Percentiles rank a stretch among this genome's conserved stretches.
Evolutionary conservation across 805 yeast genomes (phyloP).

Genomic region (Kluyveromyces starmeri): DNA sequence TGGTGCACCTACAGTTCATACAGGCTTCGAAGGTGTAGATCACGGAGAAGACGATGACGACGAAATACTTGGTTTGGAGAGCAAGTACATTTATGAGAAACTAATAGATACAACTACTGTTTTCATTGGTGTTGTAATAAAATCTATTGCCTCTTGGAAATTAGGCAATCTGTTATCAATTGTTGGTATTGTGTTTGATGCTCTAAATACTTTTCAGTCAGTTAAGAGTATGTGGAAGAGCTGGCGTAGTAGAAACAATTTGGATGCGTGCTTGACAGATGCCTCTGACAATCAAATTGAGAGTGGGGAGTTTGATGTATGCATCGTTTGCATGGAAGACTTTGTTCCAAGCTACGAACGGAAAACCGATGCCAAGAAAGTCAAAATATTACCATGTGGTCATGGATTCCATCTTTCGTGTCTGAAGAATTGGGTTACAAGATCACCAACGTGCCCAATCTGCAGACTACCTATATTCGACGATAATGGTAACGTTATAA

Average conservation of each 20-base stretch:
- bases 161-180: constrained; percentile 33
- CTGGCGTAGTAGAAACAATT: constrained; percentile 42
- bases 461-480: constrained; percentile 67
- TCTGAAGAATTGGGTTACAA: constrained; percentile 83
- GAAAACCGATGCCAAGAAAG: constrained; percentile 38
- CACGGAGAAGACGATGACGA: constrained; percentile 41
- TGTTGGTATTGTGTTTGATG: constrained; percentile 38
- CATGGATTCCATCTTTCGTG: constrained; percentile 89
- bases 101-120: constrained; percentile 46
- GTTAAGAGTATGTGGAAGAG: constrained; percentile 32
- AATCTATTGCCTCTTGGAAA: constrained; percentile 26
- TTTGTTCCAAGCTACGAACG: constrained; percentile 40
- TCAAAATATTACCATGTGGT: constrained; percentile 74
- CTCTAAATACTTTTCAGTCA: constrained; percentile 27
- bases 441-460: constrained; percentile 89
- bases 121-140: constrained; percentile 37
- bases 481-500: constrained; percentile 20
- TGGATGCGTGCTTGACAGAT: constrained; percentile 53
- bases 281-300: constrained; percentile 57
- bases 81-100: constrained; percentile 51
- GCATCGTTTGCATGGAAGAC: constrained; percentile 91
- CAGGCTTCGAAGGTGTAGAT: constrained; percentile 6
- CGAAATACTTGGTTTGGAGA: constrained; percentile 48
- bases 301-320: constrained; percentile 51
- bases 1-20: constrained; percentile 6